Evolutionary conservation across 139 green algal genomes (phyloP), one percentile per base, ranked within the genome.

Genomic region (Chlorella sp.): DNA sequence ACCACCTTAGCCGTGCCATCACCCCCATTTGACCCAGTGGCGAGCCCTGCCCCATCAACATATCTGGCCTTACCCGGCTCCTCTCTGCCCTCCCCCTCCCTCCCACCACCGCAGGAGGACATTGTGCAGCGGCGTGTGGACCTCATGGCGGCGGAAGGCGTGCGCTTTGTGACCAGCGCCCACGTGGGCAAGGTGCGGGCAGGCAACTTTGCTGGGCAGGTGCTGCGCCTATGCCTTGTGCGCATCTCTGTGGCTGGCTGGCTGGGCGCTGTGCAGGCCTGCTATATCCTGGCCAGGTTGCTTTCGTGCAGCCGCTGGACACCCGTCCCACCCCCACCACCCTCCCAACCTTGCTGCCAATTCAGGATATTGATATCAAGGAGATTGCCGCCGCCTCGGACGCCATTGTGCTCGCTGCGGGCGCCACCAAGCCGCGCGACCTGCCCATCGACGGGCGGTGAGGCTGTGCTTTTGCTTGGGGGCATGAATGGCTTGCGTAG

Each of bases 51-150:
- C 26, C 22, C 60, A 68, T 20, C 64, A 40, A 34, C 32, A 65
- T 24, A 65, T 65, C 30, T 20, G 26, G 56, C 64, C 16, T 0
- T 32, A 32, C 38, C 5, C 34, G 11, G 11, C 34, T 16, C 19
- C 65, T 44, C 36, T 20, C 32, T 74, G 17, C 2, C 67, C 36
- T 16, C 36, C 6, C 38, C 69, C 17, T 44, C 11, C 2, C 43
- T 32, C 14, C 74, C 32, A 32, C 26, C 13, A 3, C 32, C 36
- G 54, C 72, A 86, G 82, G 77, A 82, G 22, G 91, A 96, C 60
- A 91, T 98, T 51, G 96, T 98, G 75, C 94, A 99, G 92, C 93
- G 96, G 32, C 92, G 96, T 36, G 96, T 99, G 76, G 91, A 99
- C 87, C 91, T 98, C 62, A 98, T 99, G 96, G 94, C 92, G 7